A percentile compares a stretch with the other conserved stretches of the same genome.
These are phyloP conservation scores for Kazachstania taianensis DNA, from an alignment of 805 yeast species.

Conservation along the genomic window DNA sequence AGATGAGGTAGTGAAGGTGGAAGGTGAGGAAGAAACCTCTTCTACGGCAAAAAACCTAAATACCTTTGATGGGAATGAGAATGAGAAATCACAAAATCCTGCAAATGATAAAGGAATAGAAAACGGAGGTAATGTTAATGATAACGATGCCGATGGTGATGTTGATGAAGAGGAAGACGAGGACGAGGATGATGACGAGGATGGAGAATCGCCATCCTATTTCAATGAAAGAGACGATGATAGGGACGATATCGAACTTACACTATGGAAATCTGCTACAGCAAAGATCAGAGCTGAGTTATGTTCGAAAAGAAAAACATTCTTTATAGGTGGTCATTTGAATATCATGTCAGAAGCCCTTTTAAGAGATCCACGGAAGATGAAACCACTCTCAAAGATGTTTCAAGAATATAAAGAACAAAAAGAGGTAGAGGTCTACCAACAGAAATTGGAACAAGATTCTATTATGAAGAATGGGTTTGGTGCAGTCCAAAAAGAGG, in stretches of 20 bases:
- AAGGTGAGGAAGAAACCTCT: neutral
- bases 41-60: neutral
- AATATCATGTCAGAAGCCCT: conserved; percentile 63
- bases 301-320: conserved; percentile 53
- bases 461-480: conserved; percentile 34
- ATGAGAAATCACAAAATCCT: neutral
- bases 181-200: conserved; percentile 38
- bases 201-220: conserved; percentile 33
- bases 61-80: neutral
- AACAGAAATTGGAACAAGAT: conserved; percentile 23
- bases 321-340: conserved; percentile 51
- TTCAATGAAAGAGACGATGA: conserved; percentile 48
- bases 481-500: conserved; percentile 25
- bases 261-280: conserved; percentile 76
- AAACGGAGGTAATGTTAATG: conserved; percentile 6
- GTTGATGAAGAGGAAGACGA: conserved; percentile 31
- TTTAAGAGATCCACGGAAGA: conserved; percentile 51
- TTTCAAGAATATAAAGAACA: conserved; percentile 25
- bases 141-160: conserved; percentile 18
- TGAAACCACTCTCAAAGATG: conserved; percentile 43
- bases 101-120: neutral
- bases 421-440: conserved; percentile 20
- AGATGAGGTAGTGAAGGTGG: conserved; percentile 9
- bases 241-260: conserved; percentile 58
- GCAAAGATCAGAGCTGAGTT: conserved; percentile 71